phyloP scores from a whole-genome alignment of 352 stramenopile genomes.

The Pythium aphanidermatum region DNA sequence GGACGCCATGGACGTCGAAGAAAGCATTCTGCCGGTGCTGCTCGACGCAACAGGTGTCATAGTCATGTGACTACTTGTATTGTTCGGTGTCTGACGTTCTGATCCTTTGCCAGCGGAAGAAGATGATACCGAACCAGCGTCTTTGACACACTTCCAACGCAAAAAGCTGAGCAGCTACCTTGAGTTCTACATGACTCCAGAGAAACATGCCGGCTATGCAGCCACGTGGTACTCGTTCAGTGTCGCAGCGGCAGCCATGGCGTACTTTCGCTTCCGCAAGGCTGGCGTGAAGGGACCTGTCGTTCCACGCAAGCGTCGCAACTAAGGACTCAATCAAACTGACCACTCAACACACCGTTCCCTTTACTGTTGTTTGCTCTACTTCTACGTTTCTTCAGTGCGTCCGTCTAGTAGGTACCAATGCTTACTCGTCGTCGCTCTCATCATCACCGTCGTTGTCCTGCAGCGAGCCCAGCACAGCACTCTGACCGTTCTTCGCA shows the following conservation, averaged over 20 bases:
- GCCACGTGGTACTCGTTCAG: constrained; percentile 83
- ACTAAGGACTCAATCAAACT: too few species aligned
- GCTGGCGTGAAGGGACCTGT: constrained; percentile 22
- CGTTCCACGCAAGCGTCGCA: neutral
- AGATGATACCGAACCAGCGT: constrained; percentile 20
- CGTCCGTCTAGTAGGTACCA: too few species aligned
- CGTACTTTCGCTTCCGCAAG: constrained; percentile 61
- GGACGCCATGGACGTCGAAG: constrained; percentile 65
- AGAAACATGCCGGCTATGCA: constrained; percentile 81
- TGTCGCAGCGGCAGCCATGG: constrained; percentile 62
- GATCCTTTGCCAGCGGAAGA: constrained; percentile 26
- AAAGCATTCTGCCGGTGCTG: constrained; percentile 61
- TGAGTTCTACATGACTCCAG: constrained; percentile 87
- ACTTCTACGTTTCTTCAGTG: neutral
- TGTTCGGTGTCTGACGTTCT: neutral
- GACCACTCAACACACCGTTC: too few species aligned
- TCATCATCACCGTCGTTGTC: constrained; percentile 81
- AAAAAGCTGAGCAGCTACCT: constrained; percentile 77
- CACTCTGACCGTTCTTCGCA: constrained; percentile 33
- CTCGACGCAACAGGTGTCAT: constrained; percentile 72
- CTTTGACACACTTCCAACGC: constrained; percentile 51
- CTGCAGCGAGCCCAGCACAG: constrained; percentile 63
- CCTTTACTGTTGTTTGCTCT: neutral
- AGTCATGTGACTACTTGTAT: too few species aligned
- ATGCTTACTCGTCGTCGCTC: constrained; percentile 35